Percentiles rank a stretch among this genome's conserved stretches.
Conservation (phyloP, 2,329 filamentous ascomycete species). For the Orbilia ellipsospora region DNA sequence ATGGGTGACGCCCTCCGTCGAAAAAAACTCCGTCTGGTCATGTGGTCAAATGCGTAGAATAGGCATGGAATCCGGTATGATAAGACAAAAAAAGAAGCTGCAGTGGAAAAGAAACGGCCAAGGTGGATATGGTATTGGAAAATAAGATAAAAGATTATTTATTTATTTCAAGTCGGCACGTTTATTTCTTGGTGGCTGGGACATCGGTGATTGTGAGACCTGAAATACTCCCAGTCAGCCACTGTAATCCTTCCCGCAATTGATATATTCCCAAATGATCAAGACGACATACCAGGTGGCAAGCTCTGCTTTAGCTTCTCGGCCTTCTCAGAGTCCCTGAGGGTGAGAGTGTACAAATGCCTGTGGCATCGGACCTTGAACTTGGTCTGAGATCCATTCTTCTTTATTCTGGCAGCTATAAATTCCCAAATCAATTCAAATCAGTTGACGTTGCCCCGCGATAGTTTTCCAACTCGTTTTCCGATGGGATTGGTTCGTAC, state of each 20-base stretch:
- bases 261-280: not conserved
- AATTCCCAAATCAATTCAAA: conserved; percentile 59
- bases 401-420: conserved; percentile 83
- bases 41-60: conserved; percentile 31
- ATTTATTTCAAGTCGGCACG: conserved; percentile 24
- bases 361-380: conserved; percentile 99
- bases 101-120: conserved; percentile 24
- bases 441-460: conserved; percentile 20
- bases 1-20: conserved; percentile 38
- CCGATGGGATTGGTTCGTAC: conserved; percentile 71
- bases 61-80: conserved; percentile 29
- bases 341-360: conserved; percentile 96
- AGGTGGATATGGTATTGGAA: conserved; percentile 19
- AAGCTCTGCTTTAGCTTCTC: conserved; percentile 99
- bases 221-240: conserved; percentile 58
- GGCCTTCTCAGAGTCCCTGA: conserved; percentile 99
- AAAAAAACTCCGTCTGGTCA: conserved; percentile 52
- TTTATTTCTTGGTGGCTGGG: conserved; percentile 70
- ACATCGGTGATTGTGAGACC: conserved; percentile 71
- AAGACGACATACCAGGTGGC: conserved; percentile 83
- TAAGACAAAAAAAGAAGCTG: conserved; percentile 33
- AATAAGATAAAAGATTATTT: conserved; percentile 23
- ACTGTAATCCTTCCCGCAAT: not conserved
- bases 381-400: conserved; percentile 91
- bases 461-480: not conserved